Conservation (phyloP, 345 rosid species). For the Luvunga scandens region DNA sequence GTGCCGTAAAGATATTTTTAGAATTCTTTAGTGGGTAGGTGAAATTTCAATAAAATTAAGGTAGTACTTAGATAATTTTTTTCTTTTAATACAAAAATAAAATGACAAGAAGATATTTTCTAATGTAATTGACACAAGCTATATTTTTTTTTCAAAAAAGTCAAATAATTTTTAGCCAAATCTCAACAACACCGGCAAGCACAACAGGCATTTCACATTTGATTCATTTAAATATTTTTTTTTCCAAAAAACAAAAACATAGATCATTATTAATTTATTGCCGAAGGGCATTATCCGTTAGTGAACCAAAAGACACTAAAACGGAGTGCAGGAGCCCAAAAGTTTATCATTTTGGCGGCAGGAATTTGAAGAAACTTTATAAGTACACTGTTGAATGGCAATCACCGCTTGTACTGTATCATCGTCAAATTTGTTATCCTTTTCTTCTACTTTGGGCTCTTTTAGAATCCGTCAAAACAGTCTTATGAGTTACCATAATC, state of each 20-base stretch:
- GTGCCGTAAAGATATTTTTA: too few species aligned
- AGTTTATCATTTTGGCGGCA: constrained; percentile 19
- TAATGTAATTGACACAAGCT: too few species aligned
- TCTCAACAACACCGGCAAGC: background rate
- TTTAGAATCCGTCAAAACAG: constrained; percentile 23
- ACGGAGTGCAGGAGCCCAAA: too few species aligned
- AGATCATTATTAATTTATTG: background rate
- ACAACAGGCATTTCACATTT: background rate
- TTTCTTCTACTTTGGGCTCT: constrained; percentile 25
- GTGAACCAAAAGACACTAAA: background rate
- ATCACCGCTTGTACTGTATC: constrained; percentile 28
- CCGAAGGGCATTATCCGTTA: background rate
- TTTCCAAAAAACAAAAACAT: too few species aligned
- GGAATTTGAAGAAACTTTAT: constrained; percentile 2
- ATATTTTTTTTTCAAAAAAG: too few species aligned
- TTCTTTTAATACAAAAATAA: too few species aligned
- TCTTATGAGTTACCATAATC: constrained; percentile 13
- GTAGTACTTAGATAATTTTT: too few species aligned
- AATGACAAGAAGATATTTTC: too few species aligned
- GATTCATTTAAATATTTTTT: background rate
- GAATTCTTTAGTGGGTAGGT: too few species aligned
- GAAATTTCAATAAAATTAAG: too few species aligned
- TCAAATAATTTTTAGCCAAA: background rate
- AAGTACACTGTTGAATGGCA: constrained; percentile 40
- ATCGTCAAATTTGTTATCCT: background rate